phyloP scores from a whole-genome alignment of 2,329 filamentous ascomycete species.

The Paraconiothyrium brasiliense region DNA sequence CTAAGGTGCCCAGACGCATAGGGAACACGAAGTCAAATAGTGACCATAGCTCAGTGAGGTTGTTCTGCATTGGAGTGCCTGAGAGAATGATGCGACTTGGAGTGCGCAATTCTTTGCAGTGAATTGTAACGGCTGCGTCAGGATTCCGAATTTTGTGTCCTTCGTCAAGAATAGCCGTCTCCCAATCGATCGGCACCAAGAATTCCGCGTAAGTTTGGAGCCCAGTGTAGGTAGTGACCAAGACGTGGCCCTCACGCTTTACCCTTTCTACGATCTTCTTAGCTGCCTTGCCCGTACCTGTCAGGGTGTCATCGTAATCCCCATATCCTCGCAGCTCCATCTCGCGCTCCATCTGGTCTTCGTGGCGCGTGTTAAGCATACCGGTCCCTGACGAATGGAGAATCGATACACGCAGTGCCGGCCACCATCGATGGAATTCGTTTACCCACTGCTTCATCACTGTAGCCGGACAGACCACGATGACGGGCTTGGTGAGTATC shows the following conservation, averaged over 20 bases:
- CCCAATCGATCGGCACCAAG: slow-evolving; percentile 86
- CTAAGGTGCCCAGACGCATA: slow-evolving; percentile 90
- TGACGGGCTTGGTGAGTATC: slow-evolving; percentile 82
- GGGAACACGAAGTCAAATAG: slow-evolving; percentile 98
- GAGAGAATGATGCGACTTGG: slow-evolving; percentile 92
- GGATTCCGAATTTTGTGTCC: slow-evolving; percentile 98
- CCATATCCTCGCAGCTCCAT: slow-evolving; percentile 62
- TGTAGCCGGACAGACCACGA: slow-evolving; percentile 92
- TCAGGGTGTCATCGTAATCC: slow-evolving; percentile 50
- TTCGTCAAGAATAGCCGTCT: slow-evolving; percentile 92
- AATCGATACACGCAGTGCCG: slow-evolving; percentile 94
- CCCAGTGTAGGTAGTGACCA: slow-evolving; percentile 95
- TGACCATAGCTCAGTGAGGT: slow-evolving; percentile 93
- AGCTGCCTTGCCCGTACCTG: slow-evolving; percentile 73
- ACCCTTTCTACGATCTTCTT: slow-evolving; percentile 85
- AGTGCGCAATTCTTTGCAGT: slow-evolving; percentile 92
- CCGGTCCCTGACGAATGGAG: slow-evolving; percentile 95
- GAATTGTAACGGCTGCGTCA: slow-evolving; percentile 91
- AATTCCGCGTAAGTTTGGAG: slow-evolving; percentile 91
- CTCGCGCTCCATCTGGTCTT: slow-evolving; percentile 69
- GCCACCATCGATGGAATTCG: slow-evolving; percentile 99
- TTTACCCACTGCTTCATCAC: slow-evolving; percentile 98
- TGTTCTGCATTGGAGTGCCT: slow-evolving; percentile 98
- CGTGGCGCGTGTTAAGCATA: slow-evolving; percentile 81
- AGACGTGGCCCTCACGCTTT: slow-evolving; percentile 83